Evolutionary conservation across 768 basidiomycete species (phyloP).

Genomic region (Astraeus odoratus): DNA sequence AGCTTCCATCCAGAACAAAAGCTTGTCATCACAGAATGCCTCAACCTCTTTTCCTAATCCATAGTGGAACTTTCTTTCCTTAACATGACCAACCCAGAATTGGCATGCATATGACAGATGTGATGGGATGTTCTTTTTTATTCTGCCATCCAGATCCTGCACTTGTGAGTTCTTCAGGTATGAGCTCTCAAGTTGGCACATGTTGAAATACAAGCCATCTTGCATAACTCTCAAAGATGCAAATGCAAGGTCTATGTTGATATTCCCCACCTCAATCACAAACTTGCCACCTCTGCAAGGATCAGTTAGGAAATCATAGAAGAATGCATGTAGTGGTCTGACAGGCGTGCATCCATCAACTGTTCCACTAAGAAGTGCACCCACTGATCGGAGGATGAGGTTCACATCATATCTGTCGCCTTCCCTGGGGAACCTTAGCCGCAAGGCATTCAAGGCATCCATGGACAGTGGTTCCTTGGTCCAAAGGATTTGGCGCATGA

Average conservation of each 20-base stretch:
- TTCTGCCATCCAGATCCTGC: slow-evolving; percentile 2
- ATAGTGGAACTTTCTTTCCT: not conserved
- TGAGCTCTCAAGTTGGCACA: slow-evolving; percentile 26
- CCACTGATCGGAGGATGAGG: not conserved
- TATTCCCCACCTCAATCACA: slow-evolving; percentile 1
- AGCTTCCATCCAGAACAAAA: no score
- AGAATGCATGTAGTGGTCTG: slow-evolving; percentile 19
- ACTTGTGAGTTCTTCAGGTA: slow-evolving; percentile 18
- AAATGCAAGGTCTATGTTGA: slow-evolving; percentile 13
- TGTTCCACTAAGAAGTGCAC: slow-evolving; percentile 3
- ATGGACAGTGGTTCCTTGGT: slow-evolving; percentile 2
- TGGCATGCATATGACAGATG: not conserved
- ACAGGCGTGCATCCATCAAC: not conserved
- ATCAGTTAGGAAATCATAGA: slow-evolving; percentile 19
- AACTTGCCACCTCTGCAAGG: not conserved
- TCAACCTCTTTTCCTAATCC: not conserved
- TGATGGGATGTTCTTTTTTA: not conserved
- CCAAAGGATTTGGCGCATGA: slow-evolving; percentile 2
- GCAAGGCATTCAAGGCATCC: not conserved
- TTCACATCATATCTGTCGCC: not conserved
- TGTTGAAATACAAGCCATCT: slow-evolving; percentile 25
- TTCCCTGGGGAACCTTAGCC: not conserved
- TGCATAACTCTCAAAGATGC: slow-evolving; percentile 20
- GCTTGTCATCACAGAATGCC: no score
- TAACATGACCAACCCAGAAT: not conserved